Conservation (phyloP, 768 basidiomycete species). For the Neoboletus subvelutipes region DNA sequence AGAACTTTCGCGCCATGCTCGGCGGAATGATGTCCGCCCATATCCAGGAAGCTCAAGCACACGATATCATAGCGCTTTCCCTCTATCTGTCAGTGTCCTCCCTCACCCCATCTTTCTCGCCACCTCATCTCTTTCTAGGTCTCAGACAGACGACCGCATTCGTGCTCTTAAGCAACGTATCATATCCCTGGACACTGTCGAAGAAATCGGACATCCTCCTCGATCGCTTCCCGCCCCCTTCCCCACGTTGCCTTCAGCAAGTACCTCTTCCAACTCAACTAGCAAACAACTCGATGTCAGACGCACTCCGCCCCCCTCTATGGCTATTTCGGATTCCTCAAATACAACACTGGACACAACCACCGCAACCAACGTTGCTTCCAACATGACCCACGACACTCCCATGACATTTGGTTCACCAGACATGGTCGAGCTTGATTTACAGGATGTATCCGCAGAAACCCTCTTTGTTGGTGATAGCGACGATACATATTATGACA, state of each 20-base stretch:
- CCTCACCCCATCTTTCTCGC: background rate
- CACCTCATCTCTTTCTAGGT: conserved; percentile 25
- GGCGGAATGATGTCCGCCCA: conserved; percentile 27
- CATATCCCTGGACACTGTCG: conserved; percentile 6
- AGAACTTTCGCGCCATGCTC: conserved; percentile 14
- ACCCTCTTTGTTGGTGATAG: conserved; percentile 32
- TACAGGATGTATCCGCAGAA: conserved; percentile 17
- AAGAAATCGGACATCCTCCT: background rate
- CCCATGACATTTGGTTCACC: conserved; percentile 8
- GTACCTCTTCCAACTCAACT: background rate
- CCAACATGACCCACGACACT: conserved; percentile 1
- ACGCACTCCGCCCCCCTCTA: conserved; percentile 16
- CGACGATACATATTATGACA: conserved; percentile 51
- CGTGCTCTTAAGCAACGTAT: conserved; percentile 39
- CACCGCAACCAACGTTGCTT: background rate
- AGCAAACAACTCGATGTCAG: background rate
- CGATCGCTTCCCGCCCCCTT: background rate
- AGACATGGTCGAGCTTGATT: conserved; percentile 22
- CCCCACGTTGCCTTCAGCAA: conserved; percentile 2
- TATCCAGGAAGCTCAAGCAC: conserved; percentile 17
- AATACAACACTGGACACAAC: conserved; percentile 10
- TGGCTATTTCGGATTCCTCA: conserved; percentile 18
- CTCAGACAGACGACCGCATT: conserved; percentile 39
- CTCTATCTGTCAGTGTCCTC: conserved; percentile 36
- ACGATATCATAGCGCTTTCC: conserved; percentile 44